Percentiles rank a stretch among this genome's conserved stretches.
phyloP scores from a whole-genome alignment of 2,329 filamentous ascomycete genomes.

The Xylariaceae sp. region DNA sequence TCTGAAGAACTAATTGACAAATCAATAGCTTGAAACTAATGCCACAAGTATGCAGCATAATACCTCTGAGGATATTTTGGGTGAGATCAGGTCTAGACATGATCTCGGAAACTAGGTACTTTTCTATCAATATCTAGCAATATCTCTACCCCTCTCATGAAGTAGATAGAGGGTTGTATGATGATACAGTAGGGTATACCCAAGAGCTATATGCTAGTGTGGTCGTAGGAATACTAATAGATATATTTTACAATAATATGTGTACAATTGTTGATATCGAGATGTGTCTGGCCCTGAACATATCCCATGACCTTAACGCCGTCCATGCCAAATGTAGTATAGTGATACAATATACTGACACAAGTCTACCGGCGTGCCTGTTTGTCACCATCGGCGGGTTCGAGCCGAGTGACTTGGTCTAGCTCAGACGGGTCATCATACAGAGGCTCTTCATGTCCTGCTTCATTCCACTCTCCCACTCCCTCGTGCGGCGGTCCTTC shows the following conservation, averaged over 20 bases:
- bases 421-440: conserved; percentile 24
- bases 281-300: too few species aligned
- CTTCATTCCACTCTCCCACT: conserved; percentile 31
- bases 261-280: too few species aligned
- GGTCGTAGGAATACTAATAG: too few species aligned
- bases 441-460: conserved; percentile 35
- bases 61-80: conserved; percentile 87
- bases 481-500: conserved; percentile 18
- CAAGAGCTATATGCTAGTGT: too few species aligned
- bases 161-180: too few species aligned
- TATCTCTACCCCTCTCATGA: too few species aligned
- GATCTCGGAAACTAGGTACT: too few species aligned
- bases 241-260: too few species aligned
- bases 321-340: conserved; percentile 9
- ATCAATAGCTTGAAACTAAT: conserved; percentile 89
- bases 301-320: conserved; percentile 9
- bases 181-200: too few species aligned
- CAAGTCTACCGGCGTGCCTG: too few species aligned
- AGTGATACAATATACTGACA: conserved; percentile 9
- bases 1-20: conserved; percentile 75
- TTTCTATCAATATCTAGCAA: too few species aligned
- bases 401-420: conserved; percentile 13
- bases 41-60: conserved; percentile 88
- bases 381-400: neutral
- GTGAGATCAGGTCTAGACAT: too few species aligned